Evolutionary conservation across 2,329 filamentous ascomycete genomes (phyloP).

Genomic region (Xylaria sp.): DNA sequence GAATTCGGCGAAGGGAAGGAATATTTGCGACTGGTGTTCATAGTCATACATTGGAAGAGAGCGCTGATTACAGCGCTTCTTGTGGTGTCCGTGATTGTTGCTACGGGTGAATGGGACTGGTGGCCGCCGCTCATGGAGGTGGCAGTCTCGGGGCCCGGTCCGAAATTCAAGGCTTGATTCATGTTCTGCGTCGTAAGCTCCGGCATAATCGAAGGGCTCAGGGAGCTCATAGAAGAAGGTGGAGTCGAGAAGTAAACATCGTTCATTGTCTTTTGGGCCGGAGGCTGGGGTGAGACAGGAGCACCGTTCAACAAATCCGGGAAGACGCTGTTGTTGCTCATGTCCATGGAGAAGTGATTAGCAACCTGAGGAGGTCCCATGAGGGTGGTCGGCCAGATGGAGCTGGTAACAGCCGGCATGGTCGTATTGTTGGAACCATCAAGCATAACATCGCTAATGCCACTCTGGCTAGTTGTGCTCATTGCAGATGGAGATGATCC

Average conservation of each 20-base stretch:
- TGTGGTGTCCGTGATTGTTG: constrained; percentile 73
- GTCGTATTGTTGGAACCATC: constrained; percentile 78
- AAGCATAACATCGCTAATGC: constrained; percentile 90
- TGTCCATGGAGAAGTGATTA: constrained; percentile 79
- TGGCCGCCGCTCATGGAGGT: constrained; percentile 75
- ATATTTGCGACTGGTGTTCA: constrained; percentile 70
- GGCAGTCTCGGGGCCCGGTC: constrained; percentile 75
- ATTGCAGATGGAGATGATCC: constrained; percentile 96
- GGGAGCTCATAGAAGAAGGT: constrained; percentile 76
- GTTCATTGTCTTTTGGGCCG: constrained; percentile 75
- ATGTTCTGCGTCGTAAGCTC: constrained; percentile 70
- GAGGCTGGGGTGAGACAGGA: constrained; percentile 81
- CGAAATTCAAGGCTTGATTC: constrained; percentile 74
- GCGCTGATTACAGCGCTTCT: constrained; percentile 70
- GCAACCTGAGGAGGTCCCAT: constrained; percentile 76
- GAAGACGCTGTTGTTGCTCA: constrained; percentile 77
- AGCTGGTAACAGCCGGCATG: constrained; percentile 62
- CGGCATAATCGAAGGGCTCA: constrained; percentile 78
- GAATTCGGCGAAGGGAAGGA: constrained; percentile 67
- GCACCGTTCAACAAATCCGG: constrained; percentile 78
- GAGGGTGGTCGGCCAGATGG: constrained; percentile 77
- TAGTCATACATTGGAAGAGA: constrained; percentile 66
- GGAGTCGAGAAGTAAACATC: constrained; percentile 85
- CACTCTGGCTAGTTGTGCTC: constrained; percentile 92
- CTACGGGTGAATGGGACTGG: constrained; percentile 67